Percentiles rank a stretch among this genome's conserved stretches.
phyloP scores from a whole-genome alignment of 352 stramenopile species.

The Achlya hypogyna region DNA sequence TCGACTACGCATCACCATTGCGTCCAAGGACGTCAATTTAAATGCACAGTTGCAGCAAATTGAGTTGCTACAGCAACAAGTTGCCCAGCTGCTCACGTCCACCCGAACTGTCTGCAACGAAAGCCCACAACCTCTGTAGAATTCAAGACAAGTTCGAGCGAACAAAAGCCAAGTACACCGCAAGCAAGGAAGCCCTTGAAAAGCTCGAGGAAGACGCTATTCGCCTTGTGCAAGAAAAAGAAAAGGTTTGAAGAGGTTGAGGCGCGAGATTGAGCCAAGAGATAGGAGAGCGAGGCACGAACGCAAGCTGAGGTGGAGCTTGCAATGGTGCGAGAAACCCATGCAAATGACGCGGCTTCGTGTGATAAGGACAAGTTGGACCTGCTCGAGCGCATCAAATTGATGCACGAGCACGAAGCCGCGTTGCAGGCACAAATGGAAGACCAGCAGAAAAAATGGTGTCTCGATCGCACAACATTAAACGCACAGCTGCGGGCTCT shows the following conservation, averaged over 20 bases:
- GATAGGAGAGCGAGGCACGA: constrained; percentile 31
- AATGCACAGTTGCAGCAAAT: constrained; percentile 56
- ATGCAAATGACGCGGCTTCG: constrained; percentile 34
- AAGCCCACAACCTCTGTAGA: not conserved
- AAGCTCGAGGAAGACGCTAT: constrained; percentile 40
- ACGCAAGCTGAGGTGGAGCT: constrained; percentile 42
- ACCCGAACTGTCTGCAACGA: not conserved
- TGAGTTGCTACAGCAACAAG: constrained; percentile 38
- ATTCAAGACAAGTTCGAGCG: constrained; percentile 33
- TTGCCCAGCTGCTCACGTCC: constrained; percentile 45
- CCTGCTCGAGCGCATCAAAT: constrained; percentile 50
- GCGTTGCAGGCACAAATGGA: constrained; percentile 48
- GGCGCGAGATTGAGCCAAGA: constrained; percentile 28
- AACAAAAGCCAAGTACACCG: constrained; percentile 29
- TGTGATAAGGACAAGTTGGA: constrained; percentile 50
- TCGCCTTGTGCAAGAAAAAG: constrained; percentile 43
- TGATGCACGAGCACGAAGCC: constrained; percentile 34
- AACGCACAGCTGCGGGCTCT: constrained; percentile 41
- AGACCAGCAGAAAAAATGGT: constrained; percentile 51
- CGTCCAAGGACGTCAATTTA: constrained; percentile 44
- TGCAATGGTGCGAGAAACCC: constrained; percentile 44
- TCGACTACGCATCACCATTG: constrained; percentile 40
- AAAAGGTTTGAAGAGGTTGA: constrained; percentile 13
- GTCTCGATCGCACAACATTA: constrained; percentile 32
- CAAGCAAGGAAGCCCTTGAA: constrained; percentile 27